phyloP scores from a whole-genome alignment of 2,329 filamentous ascomycete species.

The Neofusicoccum umdonicola region DNA sequence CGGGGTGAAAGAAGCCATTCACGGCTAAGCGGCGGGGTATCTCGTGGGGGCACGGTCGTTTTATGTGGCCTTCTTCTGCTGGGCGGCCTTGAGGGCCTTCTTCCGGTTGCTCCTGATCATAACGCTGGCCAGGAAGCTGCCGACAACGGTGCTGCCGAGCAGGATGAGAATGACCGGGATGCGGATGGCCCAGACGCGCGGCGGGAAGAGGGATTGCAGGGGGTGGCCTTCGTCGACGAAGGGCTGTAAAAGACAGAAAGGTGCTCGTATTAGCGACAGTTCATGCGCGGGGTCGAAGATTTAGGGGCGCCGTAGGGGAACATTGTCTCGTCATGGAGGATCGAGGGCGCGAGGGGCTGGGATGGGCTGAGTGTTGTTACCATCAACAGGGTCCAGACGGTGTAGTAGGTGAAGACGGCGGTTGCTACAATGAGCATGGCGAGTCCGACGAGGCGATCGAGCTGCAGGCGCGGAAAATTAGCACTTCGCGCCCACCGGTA shows the following conservation, averaged over 20 bases:
- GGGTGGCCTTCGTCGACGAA: slow-evolving; percentile 95
- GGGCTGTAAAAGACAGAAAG: slow-evolving; percentile 59
- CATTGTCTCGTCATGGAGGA: too few relatives aligned
- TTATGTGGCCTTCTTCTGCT: slow-evolving; percentile 74
- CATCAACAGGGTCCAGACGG: slow-evolving; percentile 96
- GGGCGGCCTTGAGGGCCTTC: slow-evolving; percentile 91
- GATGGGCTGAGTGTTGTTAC: slow-evolving; percentile 50
- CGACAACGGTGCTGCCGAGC: slow-evolving; percentile 87
- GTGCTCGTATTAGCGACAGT: not conserved
- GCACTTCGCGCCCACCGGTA: not conserved
- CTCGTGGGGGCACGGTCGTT: not conserved
- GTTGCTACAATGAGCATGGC: slow-evolving; percentile 74
- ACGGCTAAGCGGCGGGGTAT: not conserved
- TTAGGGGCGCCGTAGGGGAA: too few relatives aligned
- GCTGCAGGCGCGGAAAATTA: slow-evolving; percentile 52
- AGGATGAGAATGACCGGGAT: slow-evolving; percentile 96
- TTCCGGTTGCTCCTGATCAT: slow-evolving; percentile 99
- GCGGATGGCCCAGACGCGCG: slow-evolving; percentile 97
- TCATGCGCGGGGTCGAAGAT: too few relatives aligned
- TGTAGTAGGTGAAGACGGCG: slow-evolving; percentile 85
- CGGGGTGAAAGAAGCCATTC: too few relatives aligned
- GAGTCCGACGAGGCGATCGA: slow-evolving; percentile 81
- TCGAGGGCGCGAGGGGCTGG: not conserved
- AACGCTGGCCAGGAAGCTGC: slow-evolving; percentile 91
- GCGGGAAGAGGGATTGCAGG: slow-evolving; percentile 91